Evolutionary conservation across 176 grass and related monocot genomes (phyloP), one percentile per base, ranked within the genome.

Genomic region (Saccharum officinarum): DNA sequence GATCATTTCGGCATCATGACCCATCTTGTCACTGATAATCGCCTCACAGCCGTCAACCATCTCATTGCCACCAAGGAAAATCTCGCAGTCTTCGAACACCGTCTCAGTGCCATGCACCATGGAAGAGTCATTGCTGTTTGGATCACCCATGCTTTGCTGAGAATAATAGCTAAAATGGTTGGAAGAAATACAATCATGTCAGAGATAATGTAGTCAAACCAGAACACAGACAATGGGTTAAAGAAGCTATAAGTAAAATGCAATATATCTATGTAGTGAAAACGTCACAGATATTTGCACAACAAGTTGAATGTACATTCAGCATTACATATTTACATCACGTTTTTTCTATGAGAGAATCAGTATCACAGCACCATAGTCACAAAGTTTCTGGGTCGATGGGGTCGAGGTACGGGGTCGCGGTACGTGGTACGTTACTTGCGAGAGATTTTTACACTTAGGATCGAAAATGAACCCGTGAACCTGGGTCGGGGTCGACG

Each of bases 121-220:
- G 33, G 9, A 36, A 60, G 31, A 3, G 10, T 60, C 33, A 60
- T 38, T 60, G 71, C 7, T 18, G 20, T 39, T 23, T 77, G 52
- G 74, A 55, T 77, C 74, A 60, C 11, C 34, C 74, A 59, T 77
- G 50, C 52, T 38, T 61, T 60, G 59, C n/a, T 61, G 74, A 59
- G 18, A 59, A 76, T 10, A 76, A 10, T 37, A 55, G 16, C 30
- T 76, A 76, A 5, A 76, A 36, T 57, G 49, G 18, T 57, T 7
- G 9, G 49, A 57, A 57, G 49, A 37, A 76, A 76, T 31, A 75
- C 4, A 31, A 54, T 75, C 28, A 75, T 6, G 73, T 76, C 4
- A 75, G 73, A 76, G 1, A 57, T 36, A 37, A n/a, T 37, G 10
- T 17, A 73, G 42, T 30, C 12, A 73, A 47, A 73, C 13, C 42